These are phyloP conservation scores for Plasmopara viticola DNA, from an alignment of 352 stramenopile genomes.

Conservation along the genomic window DNA sequence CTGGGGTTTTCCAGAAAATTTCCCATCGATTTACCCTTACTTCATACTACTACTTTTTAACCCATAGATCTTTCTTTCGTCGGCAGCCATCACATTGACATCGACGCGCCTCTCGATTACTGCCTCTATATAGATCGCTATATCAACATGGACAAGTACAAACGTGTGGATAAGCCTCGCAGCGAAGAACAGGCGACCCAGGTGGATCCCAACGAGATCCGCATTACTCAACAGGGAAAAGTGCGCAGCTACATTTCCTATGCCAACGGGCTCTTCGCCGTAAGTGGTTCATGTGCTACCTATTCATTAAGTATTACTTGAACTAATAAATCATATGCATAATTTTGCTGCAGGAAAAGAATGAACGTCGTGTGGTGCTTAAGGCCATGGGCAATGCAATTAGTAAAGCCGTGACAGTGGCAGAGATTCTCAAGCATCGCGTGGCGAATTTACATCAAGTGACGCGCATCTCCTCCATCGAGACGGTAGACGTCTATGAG, in stretches of 20 bases:
- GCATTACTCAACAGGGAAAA: constrained; percentile 78
- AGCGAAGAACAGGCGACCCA: constrained; percentile 35
- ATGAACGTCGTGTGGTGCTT: constrained; percentile 52
- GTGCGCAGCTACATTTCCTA: constrained; percentile 80
- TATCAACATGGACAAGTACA: constrained; percentile 79
- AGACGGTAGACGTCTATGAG: constrained; percentile 79
- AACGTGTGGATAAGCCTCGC: constrained; percentile 59
- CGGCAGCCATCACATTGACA: constrained; percentile 21
- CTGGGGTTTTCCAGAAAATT: not conserved
- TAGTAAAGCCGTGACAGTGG: constrained; percentile 79
- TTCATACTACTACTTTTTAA: constrained; percentile 21
- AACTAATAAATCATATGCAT: too few relatives aligned
- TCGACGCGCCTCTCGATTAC: constrained; percentile 1
- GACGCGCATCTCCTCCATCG: constrained; percentile 72
- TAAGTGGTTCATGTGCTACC: constrained; percentile 15
- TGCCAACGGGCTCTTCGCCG: constrained; percentile 60
- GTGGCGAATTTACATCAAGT: constrained; percentile 67
- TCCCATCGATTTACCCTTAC: constrained; percentile 7
- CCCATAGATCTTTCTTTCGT: constrained; percentile 35
- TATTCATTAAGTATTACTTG: too few relatives aligned
- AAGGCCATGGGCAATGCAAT: constrained; percentile 84
- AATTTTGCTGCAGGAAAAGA: constrained; percentile 41
- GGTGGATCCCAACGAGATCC: constrained; percentile 68
- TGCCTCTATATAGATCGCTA: constrained; percentile 2
- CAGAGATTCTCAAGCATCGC: constrained; percentile 78